Conservation (phyloP, 768 basidiomycete species). For the Termitomyces sp. region DNA sequence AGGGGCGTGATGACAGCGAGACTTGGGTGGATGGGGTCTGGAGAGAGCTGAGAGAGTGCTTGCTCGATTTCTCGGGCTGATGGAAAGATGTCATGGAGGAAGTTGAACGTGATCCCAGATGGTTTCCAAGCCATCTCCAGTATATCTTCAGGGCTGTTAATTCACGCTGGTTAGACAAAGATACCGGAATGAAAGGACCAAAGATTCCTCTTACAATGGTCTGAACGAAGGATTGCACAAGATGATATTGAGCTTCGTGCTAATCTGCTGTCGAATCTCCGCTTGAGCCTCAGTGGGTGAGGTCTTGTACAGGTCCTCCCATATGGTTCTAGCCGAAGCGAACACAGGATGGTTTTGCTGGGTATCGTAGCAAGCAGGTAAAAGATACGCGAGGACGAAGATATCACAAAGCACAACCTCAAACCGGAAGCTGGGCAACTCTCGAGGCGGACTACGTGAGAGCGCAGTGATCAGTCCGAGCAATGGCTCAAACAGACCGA, state of each 20-base stretch:
- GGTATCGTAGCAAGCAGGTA: conserved; percentile 29
- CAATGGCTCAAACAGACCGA: conserved; percentile 18
- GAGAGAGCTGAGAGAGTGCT: conserved; percentile 39
- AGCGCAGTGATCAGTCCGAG: conserved; percentile 28
- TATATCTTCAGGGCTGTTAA: conserved; percentile 40
- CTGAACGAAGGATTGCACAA: conserved; percentile 33
- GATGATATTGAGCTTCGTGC: conserved; percentile 33
- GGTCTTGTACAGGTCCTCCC: conserved; percentile 25
- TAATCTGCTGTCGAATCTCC: conserved; percentile 28
- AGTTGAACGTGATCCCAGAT: conserved; percentile 30
- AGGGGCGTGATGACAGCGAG: conserved; percentile 56
- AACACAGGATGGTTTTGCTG: conserved; percentile 14
- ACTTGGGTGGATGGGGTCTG: conserved; percentile 44
- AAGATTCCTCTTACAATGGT: conserved; percentile 23
- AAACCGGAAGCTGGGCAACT: conserved; percentile 8
- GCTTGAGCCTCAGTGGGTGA: conserved; percentile 16
- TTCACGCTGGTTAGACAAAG: background rate
- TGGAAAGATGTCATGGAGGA: conserved; percentile 50
- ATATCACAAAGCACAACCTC: conserved; percentile 33
- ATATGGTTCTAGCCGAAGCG: conserved; percentile 24
- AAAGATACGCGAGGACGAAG: conserved; percentile 42
- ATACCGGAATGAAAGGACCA: background rate
- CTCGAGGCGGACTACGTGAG: conserved; percentile 14
- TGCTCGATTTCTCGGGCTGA: conserved; percentile 36
- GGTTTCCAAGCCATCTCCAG: conserved; percentile 29